Evolutionary conservation across 176 grass and related monocot species (phyloP).

Genomic region (Typha latifolia): DNA sequence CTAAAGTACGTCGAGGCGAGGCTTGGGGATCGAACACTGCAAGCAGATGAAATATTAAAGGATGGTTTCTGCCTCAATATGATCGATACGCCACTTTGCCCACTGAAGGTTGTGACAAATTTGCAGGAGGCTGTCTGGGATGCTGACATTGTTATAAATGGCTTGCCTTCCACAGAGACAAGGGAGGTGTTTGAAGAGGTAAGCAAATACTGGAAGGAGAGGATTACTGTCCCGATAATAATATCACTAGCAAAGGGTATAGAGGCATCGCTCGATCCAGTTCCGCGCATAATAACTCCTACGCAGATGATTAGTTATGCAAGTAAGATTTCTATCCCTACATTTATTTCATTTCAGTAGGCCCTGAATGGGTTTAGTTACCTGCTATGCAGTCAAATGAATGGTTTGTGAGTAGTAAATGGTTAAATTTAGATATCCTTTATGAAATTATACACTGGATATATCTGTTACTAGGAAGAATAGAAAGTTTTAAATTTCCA

Average conservation of each 20-base stretch:
- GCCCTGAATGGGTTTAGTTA: too few relatives aligned
- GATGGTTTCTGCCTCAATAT: slow-evolving; percentile 98
- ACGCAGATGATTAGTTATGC: slow-evolving; percentile 93
- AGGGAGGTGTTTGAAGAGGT: slow-evolving; percentile 86
- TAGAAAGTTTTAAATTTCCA: too few relatives aligned
- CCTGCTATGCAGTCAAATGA: neutral
- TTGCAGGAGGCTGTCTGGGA: slow-evolving; percentile 98
- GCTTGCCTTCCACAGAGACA: slow-evolving; percentile 82
- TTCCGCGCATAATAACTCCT: slow-evolving; percentile 89
- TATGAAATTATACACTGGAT: neutral
- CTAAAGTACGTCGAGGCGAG: slow-evolving; percentile 91
- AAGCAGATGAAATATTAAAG: slow-evolving; percentile 88
- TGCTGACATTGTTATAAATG: slow-evolving; percentile 91
- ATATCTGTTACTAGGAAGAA: too few relatives aligned
- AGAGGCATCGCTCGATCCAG: slow-evolving; percentile 66
- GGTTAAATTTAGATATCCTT: neutral
- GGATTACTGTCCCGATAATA: slow-evolving; percentile 54
- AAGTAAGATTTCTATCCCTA: slow-evolving; percentile 38
- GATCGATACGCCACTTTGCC: slow-evolving; percentile 88
- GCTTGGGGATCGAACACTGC: slow-evolving; percentile 76
- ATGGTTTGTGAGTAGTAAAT: neutral
- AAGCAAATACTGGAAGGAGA: slow-evolving; percentile 84
- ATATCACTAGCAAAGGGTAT: slow-evolving; percentile 94
- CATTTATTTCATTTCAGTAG: neutral
- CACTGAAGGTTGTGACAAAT: slow-evolving; percentile 96